Conservation (phyloP, 208 protist genomes). For the Trypanosoma avium region DNA sequence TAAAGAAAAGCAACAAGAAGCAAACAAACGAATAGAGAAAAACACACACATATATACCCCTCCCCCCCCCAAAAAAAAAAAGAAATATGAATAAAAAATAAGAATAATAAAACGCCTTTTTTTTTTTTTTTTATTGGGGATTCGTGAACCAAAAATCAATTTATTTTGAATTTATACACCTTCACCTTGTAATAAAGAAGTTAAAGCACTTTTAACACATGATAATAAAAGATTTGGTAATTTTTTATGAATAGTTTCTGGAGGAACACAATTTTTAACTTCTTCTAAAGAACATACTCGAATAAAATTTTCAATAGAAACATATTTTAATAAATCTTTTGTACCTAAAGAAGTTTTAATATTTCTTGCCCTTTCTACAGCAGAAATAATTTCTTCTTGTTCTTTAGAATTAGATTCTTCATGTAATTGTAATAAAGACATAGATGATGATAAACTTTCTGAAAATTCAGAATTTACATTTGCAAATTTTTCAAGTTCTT, state of each 20-base stretch:
- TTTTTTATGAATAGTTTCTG: conserved; percentile 28
- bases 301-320: conserved; percentile 44
- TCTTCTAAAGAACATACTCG: conserved; percentile 56
- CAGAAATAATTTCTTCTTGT: not conserved
- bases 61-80: conserved; percentile 3
- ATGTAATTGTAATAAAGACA: too few species aligned
- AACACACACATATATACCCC: too few species aligned
- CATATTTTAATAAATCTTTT: conserved; percentile 47
- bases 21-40: not conserved
- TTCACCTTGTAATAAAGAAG: not conserved
- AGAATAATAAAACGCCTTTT: not conserved
- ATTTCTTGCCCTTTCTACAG: conserved; percentile 39
- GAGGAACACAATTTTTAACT: conserved; percentile 34
- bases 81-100: conserved; percentile 17
- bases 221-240: conserved; percentile 9
- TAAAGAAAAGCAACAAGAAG: not conserved
- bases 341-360: conserved; percentile 67
- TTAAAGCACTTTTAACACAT: not conserved
- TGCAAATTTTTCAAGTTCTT: too few species aligned
- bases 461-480: too few species aligned
- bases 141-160: too few species aligned
- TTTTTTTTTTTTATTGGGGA: not conserved
- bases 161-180: too few species aligned
- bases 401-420: too few species aligned
- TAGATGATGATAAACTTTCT: too few species aligned